Conservation (phyloP, 805 yeast species). For the Pichia paraexigua region DNA sequence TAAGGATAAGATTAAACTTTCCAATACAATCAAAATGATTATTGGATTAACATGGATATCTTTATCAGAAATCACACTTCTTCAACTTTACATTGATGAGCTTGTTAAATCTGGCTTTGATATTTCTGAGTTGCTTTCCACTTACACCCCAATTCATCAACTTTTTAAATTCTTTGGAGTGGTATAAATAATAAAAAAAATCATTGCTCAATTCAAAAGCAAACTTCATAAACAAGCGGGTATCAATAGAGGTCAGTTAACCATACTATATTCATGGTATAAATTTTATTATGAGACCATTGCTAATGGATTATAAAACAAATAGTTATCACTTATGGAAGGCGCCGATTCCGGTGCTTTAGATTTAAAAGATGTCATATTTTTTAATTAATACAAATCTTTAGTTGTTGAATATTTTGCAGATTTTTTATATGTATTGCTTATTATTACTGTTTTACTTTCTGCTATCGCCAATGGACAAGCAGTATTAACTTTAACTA, state of each 20-base stretch:
- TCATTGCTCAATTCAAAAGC: too few species aligned
- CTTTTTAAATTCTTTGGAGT: too few species aligned
- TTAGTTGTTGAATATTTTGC: not conserved
- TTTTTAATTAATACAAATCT: too few species aligned
- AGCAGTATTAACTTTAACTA: not conserved
- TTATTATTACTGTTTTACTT: not conserved
- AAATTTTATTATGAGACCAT: not conserved
- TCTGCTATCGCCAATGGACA: not conserved
- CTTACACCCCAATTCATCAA: not conserved
- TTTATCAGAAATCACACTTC: not conserved
- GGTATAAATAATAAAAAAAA: too few species aligned
- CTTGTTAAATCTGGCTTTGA: not conserved
- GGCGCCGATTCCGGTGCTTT: not conserved
- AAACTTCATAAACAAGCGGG: too few species aligned
- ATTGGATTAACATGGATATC: not conserved
- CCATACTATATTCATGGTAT: too few species aligned
- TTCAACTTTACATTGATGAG: not conserved
- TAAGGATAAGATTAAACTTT: too few species aligned
- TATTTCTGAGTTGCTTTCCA: not conserved
- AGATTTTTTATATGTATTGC: not conserved
- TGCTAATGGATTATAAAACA: not conserved
- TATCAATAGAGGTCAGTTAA: too few species aligned
- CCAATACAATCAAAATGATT: not conserved
- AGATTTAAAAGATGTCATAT: not conserved
- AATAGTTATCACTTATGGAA: not conserved